Conservation (phyloP, 2,329 filamentous ascomycete genomes). For the Diplocarpon rosae region DNA sequence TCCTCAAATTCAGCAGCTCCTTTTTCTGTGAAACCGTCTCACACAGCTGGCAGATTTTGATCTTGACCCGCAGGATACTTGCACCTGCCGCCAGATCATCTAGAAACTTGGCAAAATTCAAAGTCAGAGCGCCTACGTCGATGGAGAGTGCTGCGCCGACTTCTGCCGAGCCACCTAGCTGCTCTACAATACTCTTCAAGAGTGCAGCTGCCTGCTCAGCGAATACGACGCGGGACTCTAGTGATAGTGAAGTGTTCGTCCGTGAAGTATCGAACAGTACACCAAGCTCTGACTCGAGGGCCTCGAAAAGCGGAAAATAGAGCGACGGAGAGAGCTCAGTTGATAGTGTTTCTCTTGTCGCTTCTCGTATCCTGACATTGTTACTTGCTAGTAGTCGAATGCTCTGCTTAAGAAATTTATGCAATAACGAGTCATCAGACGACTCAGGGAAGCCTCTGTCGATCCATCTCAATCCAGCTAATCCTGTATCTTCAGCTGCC, state of each 20-base stretch:
- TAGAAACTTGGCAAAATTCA: slow-evolving; percentile 58
- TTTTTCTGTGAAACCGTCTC: slow-evolving; percentile 55
- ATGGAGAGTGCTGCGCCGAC: slow-evolving; percentile 50
- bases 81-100: slow-evolving; percentile 45
- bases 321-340: slow-evolving; percentile 51
- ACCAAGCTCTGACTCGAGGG: slow-evolving; percentile 54
- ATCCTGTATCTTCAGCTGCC: slow-evolving; percentile 42
- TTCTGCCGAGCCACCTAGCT: slow-evolving; percentile 51
- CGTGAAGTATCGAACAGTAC: slow-evolving; percentile 46
- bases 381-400: slow-evolving; percentile 54
- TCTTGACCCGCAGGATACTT: slow-evolving; percentile 51
- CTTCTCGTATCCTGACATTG: slow-evolving; percentile 54
- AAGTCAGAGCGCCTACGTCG: slow-evolving; percentile 50
- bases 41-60: slow-evolving; percentile 57
- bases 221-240: slow-evolving; percentile 53
- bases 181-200: slow-evolving; percentile 51
- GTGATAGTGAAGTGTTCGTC: slow-evolving; percentile 39
- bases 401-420: slow-evolving; percentile 49
- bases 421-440: slow-evolving; percentile 48
- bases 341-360: slow-evolving; percentile 54
- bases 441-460: slow-evolving; percentile 48
- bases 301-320: slow-evolving; percentile 52
- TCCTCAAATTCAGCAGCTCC: slow-evolving; percentile 55
- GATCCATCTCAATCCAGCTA: slow-evolving; percentile 47
- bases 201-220: slow-evolving; percentile 57